Base-by-base conservation (phyloP, 192 early-diverging fungal species). In the Martensiomyces pterosporus region DNA sequence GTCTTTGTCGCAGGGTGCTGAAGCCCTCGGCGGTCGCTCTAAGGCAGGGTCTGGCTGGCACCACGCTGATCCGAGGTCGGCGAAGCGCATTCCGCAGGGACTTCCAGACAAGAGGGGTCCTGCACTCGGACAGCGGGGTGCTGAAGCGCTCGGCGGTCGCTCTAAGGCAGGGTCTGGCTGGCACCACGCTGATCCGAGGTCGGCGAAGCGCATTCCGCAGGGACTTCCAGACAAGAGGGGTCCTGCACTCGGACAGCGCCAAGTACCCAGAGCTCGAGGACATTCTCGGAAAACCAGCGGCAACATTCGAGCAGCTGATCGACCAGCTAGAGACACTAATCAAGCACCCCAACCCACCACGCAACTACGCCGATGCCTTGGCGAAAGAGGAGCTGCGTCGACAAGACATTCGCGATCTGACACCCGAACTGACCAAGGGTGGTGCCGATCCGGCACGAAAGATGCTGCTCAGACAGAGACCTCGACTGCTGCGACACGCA, bases 281-380 rank as follows among this genome's bases (percentile, higher is more conserved):
- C n/a, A 60, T 64, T 7, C 22, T 64, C 9, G 61, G 54, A 10
- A 45, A 48, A 32, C 62, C 69, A 3, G 71, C 71, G 0, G 34
- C 39, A 9, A 49, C 55, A 16, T 67, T 75, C 36, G 35, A 34
- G 18, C 47, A 75, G 48, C 37, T 75, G 44, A 46, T 75, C 3
- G 52, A 39, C 4, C 71, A 67, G 57, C 47, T 75, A 2, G 71
- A 75, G 32, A 49, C 39, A 6, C 48, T 67, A 15, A 54, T 75
- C 45, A 67, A 67, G 35, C 60, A 75, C 19, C 71, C 71, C 14
- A 63, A 52, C 13, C 71, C 71, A n/a, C 71, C 71, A 18, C 55
- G 56, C 13, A 75, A 63, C 48, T 75, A 75, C 12, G 71, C 49
- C 15, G 71, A 75, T 50, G 71, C 71, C n/a, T 42, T 75, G 43